Conservation (phyloP, 768 basidiomycete genomes). For the Tephrocybe sp. region DNA sequence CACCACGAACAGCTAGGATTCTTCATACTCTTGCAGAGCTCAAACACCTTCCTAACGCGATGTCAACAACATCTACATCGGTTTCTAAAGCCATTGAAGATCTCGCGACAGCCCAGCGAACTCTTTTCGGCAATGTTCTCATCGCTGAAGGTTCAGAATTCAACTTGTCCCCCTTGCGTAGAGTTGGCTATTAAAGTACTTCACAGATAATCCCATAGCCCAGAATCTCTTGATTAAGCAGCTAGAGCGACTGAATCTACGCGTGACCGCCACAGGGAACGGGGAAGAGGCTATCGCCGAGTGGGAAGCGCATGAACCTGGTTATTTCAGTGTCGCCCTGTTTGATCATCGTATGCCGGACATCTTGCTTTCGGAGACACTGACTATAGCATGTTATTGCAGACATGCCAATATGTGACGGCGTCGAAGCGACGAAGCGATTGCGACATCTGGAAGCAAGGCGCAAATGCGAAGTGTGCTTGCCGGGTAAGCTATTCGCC, state of each 20-base stretch:
- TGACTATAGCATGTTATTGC: no score
- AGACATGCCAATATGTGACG: constrained; percentile 82
- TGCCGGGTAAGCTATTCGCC: constrained; percentile 49
- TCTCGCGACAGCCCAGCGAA: constrained; percentile 44
- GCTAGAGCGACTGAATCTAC: constrained; percentile 57
- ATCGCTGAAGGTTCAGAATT: constrained; percentile 67
- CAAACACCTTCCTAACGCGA: constrained; percentile 50
- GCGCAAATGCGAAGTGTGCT: constrained; percentile 43
- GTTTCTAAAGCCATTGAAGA: constrained; percentile 45
- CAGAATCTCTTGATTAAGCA: constrained; percentile 68
- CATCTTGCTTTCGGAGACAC: not conserved
- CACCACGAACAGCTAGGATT: constrained; percentile 57
- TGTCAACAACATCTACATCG: constrained; percentile 35
- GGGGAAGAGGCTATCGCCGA: constrained; percentile 68
- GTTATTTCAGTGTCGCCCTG: constrained; percentile 65
- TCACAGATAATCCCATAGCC: constrained; percentile 66
- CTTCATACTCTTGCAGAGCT: constrained; percentile 60
- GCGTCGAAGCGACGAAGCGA: constrained; percentile 70
- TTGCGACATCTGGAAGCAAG: constrained; percentile 57
- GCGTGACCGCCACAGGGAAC: constrained; percentile 60
- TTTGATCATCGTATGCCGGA: constrained; percentile 67
- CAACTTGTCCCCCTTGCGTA: not conserved
- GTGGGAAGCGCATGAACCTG: constrained; percentile 67
- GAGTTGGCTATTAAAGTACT: not conserved
- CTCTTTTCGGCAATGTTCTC: constrained; percentile 63